A percentile compares a stretch with the other conserved stretches of the same genome.
These are phyloP conservation scores for Apiospora hydei DNA, from an alignment of 2,329 filamentous ascomycete genomes.

Conservation along the genomic window DNA sequence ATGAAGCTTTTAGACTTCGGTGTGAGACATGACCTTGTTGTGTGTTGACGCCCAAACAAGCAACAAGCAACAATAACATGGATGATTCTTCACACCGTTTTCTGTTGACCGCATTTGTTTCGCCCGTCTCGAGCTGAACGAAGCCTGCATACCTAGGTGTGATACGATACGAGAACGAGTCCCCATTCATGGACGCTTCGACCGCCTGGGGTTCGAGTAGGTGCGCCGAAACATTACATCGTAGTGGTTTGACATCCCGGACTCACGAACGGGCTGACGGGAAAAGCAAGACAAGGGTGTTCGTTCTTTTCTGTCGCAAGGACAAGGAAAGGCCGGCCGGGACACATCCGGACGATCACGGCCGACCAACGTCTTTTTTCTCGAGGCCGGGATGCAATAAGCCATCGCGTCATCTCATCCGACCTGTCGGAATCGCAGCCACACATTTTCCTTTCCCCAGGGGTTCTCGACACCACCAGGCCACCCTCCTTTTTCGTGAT, in stretches of 20 bases:
- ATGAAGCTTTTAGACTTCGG: not conserved
- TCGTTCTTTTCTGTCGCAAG: not conserved
- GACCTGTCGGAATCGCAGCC: constrained; percentile 23
- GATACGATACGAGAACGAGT: not conserved
- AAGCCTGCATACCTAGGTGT: too few relatives aligned
- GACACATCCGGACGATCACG: constrained; percentile 19
- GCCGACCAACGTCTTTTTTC: constrained; percentile 14
- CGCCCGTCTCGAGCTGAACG: not conserved
- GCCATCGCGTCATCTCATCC: constrained; percentile 23
- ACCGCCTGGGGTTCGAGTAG: not conserved
- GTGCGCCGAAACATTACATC: constrained; percentile 5
- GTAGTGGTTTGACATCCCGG: constrained; percentile 10
- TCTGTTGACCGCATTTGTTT: not conserved
- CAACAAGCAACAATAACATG: not conserved
- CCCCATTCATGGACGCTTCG: not conserved
- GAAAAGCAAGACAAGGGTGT: constrained; percentile 13
- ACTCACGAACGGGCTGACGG: constrained; percentile 8
- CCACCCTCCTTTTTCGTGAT: not conserved
- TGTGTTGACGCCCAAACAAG: not conserved
- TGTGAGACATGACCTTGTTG: constrained; percentile 15
- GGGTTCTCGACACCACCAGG: constrained; percentile 12
- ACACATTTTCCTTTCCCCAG: not conserved
- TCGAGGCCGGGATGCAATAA: not conserved
- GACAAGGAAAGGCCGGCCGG: constrained; percentile 3
- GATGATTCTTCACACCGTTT: constrained; percentile 1